phyloP scores from a whole-genome alignment of 2,329 filamentous ascomycete genomes.

The Drechslera avenae region DNA sequence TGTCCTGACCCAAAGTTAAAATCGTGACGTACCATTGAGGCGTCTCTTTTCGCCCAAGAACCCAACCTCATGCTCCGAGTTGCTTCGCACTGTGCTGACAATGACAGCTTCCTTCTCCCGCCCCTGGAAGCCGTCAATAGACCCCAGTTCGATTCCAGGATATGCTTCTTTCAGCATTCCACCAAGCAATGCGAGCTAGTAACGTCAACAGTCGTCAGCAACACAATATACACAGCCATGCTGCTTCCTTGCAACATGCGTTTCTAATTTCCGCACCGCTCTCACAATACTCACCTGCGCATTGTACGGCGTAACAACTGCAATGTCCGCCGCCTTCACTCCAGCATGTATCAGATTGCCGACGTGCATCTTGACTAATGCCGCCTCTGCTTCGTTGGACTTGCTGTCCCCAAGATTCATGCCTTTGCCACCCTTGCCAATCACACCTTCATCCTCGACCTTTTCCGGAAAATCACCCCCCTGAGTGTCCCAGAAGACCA shows the following conservation, averaged over 20 bases:
- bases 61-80: slow-evolving; percentile 82
- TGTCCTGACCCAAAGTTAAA: slow-evolving; percentile 2
- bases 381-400: slow-evolving; percentile 89
- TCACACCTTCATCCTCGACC: slow-evolving; percentile 71
- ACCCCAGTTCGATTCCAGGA: slow-evolving; percentile 89
- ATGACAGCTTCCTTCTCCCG: slow-evolving; percentile 96
- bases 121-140: slow-evolving; percentile 95
- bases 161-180: slow-evolving; percentile 77
- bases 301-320: slow-evolving; percentile 95
- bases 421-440: slow-evolving; percentile 53
- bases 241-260: slow-evolving; percentile 4
- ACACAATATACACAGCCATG: not conserved
- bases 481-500: slow-evolving; percentile 96
- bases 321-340: slow-evolving; percentile 81
- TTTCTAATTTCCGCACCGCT: slow-evolving; percentile 12
- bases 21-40: slow-evolving; percentile 74
- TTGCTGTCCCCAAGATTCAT: slow-evolving; percentile 74
- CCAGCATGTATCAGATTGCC: slow-evolving; percentile 76
- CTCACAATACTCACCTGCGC: slow-evolving; percentile 66
- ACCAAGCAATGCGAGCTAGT: slow-evolving; percentile 75
- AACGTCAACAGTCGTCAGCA: slow-evolving; percentile 13
- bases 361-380: slow-evolving; percentile 79
- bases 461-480: slow-evolving; percentile 89
- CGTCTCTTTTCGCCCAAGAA: slow-evolving; percentile 91
- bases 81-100: slow-evolving; percentile 92